phyloP scores from a whole-genome alignment of 768 basidiomycete genomes.

The Agaricus sinodeliciosus region DNA sequence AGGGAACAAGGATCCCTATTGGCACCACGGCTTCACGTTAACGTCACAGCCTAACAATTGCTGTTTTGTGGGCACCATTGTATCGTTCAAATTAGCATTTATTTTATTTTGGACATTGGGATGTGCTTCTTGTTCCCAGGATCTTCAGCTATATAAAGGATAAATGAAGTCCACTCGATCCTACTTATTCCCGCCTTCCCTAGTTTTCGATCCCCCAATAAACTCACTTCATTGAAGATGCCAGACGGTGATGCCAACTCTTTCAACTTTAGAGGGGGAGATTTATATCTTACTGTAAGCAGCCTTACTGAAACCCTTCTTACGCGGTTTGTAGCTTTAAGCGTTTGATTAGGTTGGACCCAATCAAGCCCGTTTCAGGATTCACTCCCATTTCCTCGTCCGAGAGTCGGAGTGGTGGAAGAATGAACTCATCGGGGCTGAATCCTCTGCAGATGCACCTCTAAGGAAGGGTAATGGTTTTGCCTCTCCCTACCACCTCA shows the following conservation, averaged over 20 bases:
- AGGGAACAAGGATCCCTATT: too few relatives aligned
- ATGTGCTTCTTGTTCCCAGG: background rate
- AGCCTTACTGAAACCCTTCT: too few relatives aligned
- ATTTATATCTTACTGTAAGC: conserved; percentile 18
- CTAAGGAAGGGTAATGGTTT: conserved; percentile 26
- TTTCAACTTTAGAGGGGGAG: background rate
- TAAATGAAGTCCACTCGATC: background rate
- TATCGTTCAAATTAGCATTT: background rate
- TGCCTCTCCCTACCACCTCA: conserved; percentile 29
- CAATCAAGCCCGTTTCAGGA: conserved; percentile 33
- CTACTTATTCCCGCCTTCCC: background rate
- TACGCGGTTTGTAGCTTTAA: too few relatives aligned
- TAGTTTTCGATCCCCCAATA: background rate
- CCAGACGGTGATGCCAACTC: background rate
- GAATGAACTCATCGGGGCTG: conserved; percentile 19
- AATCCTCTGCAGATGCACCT: conserved; percentile 22
- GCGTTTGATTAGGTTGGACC: too few relatives aligned
- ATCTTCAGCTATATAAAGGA: background rate
- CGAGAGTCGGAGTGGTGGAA: conserved; percentile 44
- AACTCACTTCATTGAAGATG: conserved; percentile 18
- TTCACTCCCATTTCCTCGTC: conserved; percentile 49
- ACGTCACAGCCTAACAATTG: background rate
- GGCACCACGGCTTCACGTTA: background rate
- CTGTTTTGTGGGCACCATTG: background rate
- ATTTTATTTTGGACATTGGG: background rate